Percentiles rank a stretch among this genome's conserved stretches.
Conservation (phyloP, 768 basidiomycete species). For the Lactifluus piperatus region DNA sequence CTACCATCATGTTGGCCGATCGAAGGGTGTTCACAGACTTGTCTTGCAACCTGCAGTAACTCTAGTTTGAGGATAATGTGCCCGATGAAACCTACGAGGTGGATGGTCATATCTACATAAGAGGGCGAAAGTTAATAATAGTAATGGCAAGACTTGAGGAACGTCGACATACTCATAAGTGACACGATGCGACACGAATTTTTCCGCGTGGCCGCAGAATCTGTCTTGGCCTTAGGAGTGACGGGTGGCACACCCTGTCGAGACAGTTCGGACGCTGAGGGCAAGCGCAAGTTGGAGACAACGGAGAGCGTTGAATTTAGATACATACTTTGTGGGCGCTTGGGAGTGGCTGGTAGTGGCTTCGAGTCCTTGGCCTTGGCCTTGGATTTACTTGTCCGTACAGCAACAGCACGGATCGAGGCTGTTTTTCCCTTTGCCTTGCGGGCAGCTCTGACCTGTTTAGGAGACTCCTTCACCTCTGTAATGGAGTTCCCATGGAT, state of each 20-base stretch:
- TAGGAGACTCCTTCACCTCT: slow-evolving; percentile 8
- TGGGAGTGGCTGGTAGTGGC: slow-evolving; percentile 35
- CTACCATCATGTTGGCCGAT: slow-evolving; percentile 38
- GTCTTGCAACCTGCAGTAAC: slow-evolving; percentile 14
- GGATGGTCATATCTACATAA: slow-evolving; percentile 14
- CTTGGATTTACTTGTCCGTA: slow-evolving; percentile 5
- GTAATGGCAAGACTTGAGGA: background rate
- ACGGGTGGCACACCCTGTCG: background rate
- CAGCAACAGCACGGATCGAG: slow-evolving; percentile 17
- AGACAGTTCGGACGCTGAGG: background rate
- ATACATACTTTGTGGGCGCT: slow-evolving; percentile 27
- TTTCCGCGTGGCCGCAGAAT: background rate
- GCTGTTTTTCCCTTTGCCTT: slow-evolving; percentile 13
- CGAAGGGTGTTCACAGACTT: slow-evolving; percentile 6
- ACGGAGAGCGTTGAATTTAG: background rate
- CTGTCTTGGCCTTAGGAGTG: background rate
- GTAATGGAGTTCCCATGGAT: slow-evolving; percentile 20
- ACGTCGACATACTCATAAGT: slow-evolving; percentile 5
- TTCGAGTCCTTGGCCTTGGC: slow-evolving; percentile 1
- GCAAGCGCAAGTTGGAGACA: background rate
- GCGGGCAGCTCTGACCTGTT: slow-evolving; percentile 8
- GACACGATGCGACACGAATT: slow-evolving; percentile 9
- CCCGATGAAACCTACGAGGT: slow-evolving; percentile 18
- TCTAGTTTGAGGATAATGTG: slow-evolving; percentile 18
- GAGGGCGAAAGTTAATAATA: background rate